Evolutionary conservation across 768 basidiomycete genomes (phyloP), one percentile per base, ranked within the genome.

Genomic region (Arthromyces matolae): DNA sequence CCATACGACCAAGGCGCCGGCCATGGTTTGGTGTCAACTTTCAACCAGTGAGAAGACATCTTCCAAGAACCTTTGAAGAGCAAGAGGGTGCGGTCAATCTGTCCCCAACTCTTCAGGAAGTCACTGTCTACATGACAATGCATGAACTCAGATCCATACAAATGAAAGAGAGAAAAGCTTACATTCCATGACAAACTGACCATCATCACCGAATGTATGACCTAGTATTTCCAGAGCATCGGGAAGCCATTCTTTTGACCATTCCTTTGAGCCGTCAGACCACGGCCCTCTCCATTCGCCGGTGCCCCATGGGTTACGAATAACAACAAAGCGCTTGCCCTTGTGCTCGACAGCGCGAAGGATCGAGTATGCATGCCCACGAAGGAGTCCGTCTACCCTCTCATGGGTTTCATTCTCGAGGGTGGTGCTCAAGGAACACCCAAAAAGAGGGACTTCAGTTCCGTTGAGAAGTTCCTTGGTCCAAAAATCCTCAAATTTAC

Each of bases 111-210:
- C 6, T 62, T 60, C 37, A 71, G 54, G 55, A 69, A 72, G 41
- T 72, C 71, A 25, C 60, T 54, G 49, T 71, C 70, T 71, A 29
- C 4, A 45, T 8, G 24, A 27, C n/a, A 22, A 14, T 18, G 2
- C 6, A 8, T 25, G 27, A 24, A 13, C 25, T 27, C 2, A 12
- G 27, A 14, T 27, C 22, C 16, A 20, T 13, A 24, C 16, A 13
- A 14, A 29, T 20, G 32, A 25, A 18, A 1, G 6, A 13, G 18
- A 13, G 29, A 25, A 36, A 35, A 25, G 60, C 67, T 49, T 36
- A 72, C 71, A 72, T 64, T 80, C 79, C 78, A 80, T 79, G 14
- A 81, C 65, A 46, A 81, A 81, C 44, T 77, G 67, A 1, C 79
- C 80, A 49, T 77, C 73, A 29, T 73, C 60, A 1, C 78, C 78